Percentiles rank a stretch among this genome's conserved stretches.
Evolutionary conservation across 169 alveolate genomes (phyloP).

Genomic region (Theileria annulata): DNA sequence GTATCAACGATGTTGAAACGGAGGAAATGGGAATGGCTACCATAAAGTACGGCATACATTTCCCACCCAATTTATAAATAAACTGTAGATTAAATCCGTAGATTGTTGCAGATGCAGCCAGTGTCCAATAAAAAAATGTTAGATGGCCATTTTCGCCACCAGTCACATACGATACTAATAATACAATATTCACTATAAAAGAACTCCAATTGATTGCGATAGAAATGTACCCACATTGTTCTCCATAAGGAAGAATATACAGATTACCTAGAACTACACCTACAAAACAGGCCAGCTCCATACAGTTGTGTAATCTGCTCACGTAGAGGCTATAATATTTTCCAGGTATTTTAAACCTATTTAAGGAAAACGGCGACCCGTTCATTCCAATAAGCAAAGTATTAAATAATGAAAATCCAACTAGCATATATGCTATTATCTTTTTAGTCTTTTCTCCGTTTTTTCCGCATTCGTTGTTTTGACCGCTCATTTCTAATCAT

Average conservation of each 20-base stretch:
- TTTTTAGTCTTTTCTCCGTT: no score
- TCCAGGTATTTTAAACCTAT: slow-evolving; percentile 19
- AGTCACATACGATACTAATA: slow-evolving; percentile 22
- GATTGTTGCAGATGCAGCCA: neutral
- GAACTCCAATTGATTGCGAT: slow-evolving; percentile 13
- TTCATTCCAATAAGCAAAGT: slow-evolving; percentile 6
- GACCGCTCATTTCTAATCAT: no score
- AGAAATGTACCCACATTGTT: neutral
- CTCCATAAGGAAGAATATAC: neutral
- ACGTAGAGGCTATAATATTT: neutral
- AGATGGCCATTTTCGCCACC: slow-evolving; percentile 28
- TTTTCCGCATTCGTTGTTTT: no score
- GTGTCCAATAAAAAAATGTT: slow-evolving; percentile 24
- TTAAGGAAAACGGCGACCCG: slow-evolving; percentile 12
- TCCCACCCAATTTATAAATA: neutral
- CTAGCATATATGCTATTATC: neutral
- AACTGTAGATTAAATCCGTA: neutral
- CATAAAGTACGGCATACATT: slow-evolving; percentile 1
- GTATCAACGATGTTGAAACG: slow-evolving; percentile 2
- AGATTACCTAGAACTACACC: neutral
- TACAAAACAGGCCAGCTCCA: slow-evolving; percentile 11
- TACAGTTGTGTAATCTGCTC: slow-evolving; percentile 17
- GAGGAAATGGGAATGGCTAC: slow-evolving; percentile 24
- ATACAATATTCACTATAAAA: slow-evolving; percentile 8
- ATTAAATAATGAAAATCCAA: slow-evolving; percentile 11